phyloP scores from a whole-genome alignment of 2,329 filamentous ascomycete species.

The Cephalotrichum gorgonifer region DNA sequence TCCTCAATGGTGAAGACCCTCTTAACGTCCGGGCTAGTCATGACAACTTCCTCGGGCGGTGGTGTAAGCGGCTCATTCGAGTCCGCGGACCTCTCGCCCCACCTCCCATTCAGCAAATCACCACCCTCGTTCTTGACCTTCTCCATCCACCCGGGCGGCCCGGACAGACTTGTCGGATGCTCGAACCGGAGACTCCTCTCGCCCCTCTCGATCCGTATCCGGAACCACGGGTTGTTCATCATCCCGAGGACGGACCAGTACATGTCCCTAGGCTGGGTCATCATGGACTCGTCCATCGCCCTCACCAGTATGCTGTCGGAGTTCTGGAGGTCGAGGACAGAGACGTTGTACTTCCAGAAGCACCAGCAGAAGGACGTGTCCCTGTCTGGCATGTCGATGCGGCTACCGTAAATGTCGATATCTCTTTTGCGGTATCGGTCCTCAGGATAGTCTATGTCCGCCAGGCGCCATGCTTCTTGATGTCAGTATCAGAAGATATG shows the following conservation, averaged over 20 bases:
- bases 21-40: slow-evolving; percentile 61
- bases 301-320: slow-evolving; percentile 70
- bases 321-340: slow-evolving; percentile 47
- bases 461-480: slow-evolving; percentile 51
- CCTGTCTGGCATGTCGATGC: slow-evolving; percentile 69
- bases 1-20: slow-evolving; percentile 60
- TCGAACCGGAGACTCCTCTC: slow-evolving; percentile 66
- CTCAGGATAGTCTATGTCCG: slow-evolving; percentile 72
- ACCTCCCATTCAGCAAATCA: slow-evolving; percentile 69
- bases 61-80: slow-evolving; percentile 25
- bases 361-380: slow-evolving; percentile 86
- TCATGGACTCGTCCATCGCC: slow-evolving; percentile 85
- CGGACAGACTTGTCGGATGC: slow-evolving; percentile 70
- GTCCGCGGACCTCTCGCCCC: slow-evolving; percentile 54
- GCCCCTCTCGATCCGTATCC: slow-evolving; percentile 61
- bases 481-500: background rate
- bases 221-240: slow-evolving; percentile 97
- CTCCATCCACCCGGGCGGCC: slow-evolving; percentile 76
- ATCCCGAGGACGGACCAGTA: slow-evolving; percentile 93
- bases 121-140: slow-evolving; percentile 74
- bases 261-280: slow-evolving; percentile 81
- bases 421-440: slow-evolving; percentile 63
- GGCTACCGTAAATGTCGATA: slow-evolving; percentile 59
- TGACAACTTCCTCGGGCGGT: slow-evolving; percentile 52
- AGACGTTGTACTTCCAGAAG: slow-evolving; percentile 71